These are phyloP conservation scores for Tinospora cordifolia DNA, from an alignment of 164 flowering plant species.

Conservation along the genomic window DNA sequence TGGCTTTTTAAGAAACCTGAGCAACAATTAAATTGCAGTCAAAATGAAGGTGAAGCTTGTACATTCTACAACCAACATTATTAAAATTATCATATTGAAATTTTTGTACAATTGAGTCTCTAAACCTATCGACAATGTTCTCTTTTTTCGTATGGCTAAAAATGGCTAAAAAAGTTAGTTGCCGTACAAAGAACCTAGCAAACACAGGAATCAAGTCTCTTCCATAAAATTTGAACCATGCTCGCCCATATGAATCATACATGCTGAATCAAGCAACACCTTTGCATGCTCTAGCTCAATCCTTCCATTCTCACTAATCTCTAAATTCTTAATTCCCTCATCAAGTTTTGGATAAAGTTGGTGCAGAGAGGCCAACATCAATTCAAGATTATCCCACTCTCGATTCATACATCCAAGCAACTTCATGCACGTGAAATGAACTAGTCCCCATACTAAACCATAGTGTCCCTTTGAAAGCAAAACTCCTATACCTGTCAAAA, in stretches of 20 bases:
- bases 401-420: conserved; percentile 32
- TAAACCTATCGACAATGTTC: neutral
- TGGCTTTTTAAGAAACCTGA: too few relatives aligned
- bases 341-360: conserved; percentile 42
- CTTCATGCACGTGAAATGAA: conserved; percentile 60
- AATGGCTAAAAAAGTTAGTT: neutral
- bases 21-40: too few relatives aligned
- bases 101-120: neutral
- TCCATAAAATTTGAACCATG: conserved; percentile 25
- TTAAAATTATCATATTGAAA: neutral
- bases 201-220: conserved; percentile 10
- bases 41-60: too few relatives aligned
- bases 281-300: conserved; percentile 32
- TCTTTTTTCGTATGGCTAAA: neutral
- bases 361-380: conserved; percentile 45
- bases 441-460: conserved; percentile 48
- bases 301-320: conserved; percentile 23
- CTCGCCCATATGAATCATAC: conserved; percentile 26
- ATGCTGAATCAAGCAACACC: conserved; percentile 62
- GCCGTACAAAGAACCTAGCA: neutral
- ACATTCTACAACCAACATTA: too few relatives aligned
- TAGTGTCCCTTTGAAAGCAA: conserved; percentile 51
- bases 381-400: conserved; percentile 43
- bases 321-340: conserved; percentile 28
- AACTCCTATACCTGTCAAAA: conserved; percentile 29